These are phyloP conservation scores for Tylopilus balloui DNA, from an alignment of 768 basidiomycete genomes.

Conservation along the genomic window DNA sequence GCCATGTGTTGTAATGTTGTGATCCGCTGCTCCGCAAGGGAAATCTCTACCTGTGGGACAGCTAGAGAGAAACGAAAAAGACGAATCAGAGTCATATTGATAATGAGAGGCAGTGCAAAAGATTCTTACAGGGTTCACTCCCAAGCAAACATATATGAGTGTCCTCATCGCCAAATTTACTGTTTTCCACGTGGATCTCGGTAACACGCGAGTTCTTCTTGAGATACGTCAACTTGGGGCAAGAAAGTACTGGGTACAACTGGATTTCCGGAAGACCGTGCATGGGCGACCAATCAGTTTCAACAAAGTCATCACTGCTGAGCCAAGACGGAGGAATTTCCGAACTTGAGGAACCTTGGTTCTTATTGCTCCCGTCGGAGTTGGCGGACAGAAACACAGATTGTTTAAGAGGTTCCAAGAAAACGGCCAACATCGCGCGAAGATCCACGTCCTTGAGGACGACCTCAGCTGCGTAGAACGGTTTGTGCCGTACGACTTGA, in stretches of 20 bases:
- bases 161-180: slow-evolving; percentile 83
- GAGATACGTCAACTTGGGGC: slow-evolving; percentile 81
- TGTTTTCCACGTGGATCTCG: slow-evolving; percentile 40
- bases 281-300: slow-evolving; percentile 60
- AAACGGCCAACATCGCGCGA: slow-evolving; percentile 73
- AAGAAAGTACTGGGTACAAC: slow-evolving; percentile 66
- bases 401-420: slow-evolving; percentile 67
- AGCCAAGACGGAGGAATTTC: slow-evolving; percentile 60
- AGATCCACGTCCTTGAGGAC: slow-evolving; percentile 72
- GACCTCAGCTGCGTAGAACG: slow-evolving; percentile 86
- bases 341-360: slow-evolving; percentile 24
- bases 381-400: slow-evolving; percentile 45
- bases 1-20: slow-evolving; percentile 38
- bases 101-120: background rate
- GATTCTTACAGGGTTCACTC: slow-evolving; percentile 56
- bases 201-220: slow-evolving; percentile 50
- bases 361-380: slow-evolving; percentile 41
- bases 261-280: slow-evolving; percentile 55
- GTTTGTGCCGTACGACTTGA: slow-evolving; percentile 66
- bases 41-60: slow-evolving; percentile 60
- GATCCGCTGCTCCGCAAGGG: slow-evolving; percentile 52
- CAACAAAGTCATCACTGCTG: slow-evolving; percentile 77
- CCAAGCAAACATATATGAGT: slow-evolving; percentile 81
- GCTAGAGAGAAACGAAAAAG: slow-evolving; percentile 35
- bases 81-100: slow-evolving; percentile 1